Base-by-base conservation (phyloP, 2,329 filamentous ascomycete genomes). In the Didymella sp. region DNA sequence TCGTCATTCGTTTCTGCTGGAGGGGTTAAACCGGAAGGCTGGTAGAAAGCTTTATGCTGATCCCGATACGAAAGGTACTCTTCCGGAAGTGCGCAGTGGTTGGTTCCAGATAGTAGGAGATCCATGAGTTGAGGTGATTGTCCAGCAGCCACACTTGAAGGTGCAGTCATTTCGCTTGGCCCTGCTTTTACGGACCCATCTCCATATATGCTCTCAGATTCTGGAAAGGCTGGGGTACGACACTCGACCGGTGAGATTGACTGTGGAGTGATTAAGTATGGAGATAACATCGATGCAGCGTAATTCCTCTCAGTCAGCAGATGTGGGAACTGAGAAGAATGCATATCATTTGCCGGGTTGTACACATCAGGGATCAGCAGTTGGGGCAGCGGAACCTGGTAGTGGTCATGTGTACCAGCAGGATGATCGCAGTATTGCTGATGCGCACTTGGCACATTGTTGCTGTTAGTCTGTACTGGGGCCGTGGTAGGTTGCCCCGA, bases 41-140 rank as follows among this genome's bases (percentile, higher is more conserved):
- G 69, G 51, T 75, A 76, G 51, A 76, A 64, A 7, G 68, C 65
- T 40, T 74, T 73, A 38, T 73, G 71, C 43, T 74, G 73, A n/a
- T 73, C 63, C 8, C 69, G 59, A 53, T 70, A 77, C 11, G 63
- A 68, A 33, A 58, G 49, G 57, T 73, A 77, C 50, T 77, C 74
- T 46, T 76, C 73, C 12, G 75, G 75, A 28, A 77, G 73, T 25
- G 72, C 73, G 64, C 73, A 79, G 25, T 82, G 68, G 56, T 82
- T 79, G 12, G 79, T 80, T 5, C 79, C 80, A 9, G 81, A 79
- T n/a, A 81, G 63, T 17, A 82, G 69, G 17, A 83, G 72, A 67
- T 83, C 80, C 41, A 80, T 70, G 35, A 83, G 66, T 49, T 77
- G 77, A 31, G 82, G 81, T 22, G 80, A 82, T 51, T 80, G 78